These are phyloP conservation scores for Fusarium domesticum DNA, from an alignment of 2,329 filamentous ascomycete genomes.

Conservation along the genomic window DNA sequence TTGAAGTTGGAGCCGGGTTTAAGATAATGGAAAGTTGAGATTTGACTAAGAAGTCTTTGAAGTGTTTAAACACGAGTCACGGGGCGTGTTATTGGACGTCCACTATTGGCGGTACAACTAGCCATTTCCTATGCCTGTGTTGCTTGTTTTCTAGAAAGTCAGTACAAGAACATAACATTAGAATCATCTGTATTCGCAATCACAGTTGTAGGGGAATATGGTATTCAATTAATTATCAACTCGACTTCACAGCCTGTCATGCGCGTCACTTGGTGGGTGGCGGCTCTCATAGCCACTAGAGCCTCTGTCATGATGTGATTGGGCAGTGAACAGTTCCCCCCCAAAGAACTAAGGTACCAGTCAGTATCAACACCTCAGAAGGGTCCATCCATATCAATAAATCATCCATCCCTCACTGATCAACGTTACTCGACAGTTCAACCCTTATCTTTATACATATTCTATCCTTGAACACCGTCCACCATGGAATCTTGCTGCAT, in stretches of 20 bases:
- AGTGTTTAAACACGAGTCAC: neutral
- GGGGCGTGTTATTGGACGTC: neutral
- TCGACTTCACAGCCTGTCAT: no score
- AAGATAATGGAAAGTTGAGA: neutral
- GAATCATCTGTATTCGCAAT: no score
- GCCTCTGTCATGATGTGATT: constrained; percentile 28
- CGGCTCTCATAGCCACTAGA: constrained; percentile 16
- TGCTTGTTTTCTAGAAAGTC: no score
- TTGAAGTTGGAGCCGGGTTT: neutral
- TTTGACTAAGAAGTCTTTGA: neutral
- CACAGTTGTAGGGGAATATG: neutral
- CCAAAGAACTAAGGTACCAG: constrained; percentile 2
- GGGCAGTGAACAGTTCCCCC: constrained; percentile 14
- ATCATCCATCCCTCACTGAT: no score
- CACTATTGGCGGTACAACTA: neutral
- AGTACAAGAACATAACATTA: no score
- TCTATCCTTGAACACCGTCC: neutral
- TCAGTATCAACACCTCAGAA: no score
- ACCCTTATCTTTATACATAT: neutral
- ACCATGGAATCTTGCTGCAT: constrained; percentile 61
- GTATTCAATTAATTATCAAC: no score
- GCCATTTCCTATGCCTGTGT: no score
- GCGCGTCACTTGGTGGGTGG: constrained; percentile 11
- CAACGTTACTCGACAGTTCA: neutral
- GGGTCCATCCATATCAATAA: neutral